Conservation (phyloP, 2,329 filamentous ascomycete species). For the Colletotrichum liaoningense region DNA sequence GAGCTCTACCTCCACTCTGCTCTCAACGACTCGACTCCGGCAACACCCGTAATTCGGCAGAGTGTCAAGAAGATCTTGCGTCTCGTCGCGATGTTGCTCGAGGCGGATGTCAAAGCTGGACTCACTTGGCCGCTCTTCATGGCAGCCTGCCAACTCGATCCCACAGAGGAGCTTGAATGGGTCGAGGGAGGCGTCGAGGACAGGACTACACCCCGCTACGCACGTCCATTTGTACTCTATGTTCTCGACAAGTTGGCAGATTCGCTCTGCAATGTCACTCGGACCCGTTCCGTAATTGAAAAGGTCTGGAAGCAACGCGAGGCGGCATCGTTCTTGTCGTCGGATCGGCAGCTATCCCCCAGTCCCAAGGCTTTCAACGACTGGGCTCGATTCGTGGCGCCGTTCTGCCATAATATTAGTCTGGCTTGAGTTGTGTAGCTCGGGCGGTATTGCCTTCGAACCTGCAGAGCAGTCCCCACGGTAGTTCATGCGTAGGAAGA, state of each 20-base stretch:
- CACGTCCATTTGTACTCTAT: slow-evolving; percentile 50
- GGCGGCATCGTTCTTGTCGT: slow-evolving; percentile 17
- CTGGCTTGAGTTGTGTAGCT: slow-evolving; percentile 43
- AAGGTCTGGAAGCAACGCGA: slow-evolving; percentile 56
- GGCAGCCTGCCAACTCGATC: slow-evolving; percentile 53
- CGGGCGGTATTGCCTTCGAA: not conserved
- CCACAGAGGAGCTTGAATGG: slow-evolving; percentile 48
- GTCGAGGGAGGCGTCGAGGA: slow-evolving; percentile 34
- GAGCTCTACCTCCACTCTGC: slow-evolving; percentile 55
- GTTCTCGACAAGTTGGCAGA: slow-evolving; percentile 50
- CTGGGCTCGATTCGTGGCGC: slow-evolving; percentile 54
- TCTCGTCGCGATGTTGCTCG: slow-evolving; percentile 47
- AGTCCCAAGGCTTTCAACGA: slow-evolving; percentile 46
- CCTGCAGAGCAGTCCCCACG: not conserved
- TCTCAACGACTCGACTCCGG: slow-evolving; percentile 51
- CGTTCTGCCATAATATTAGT: slow-evolving; percentile 53
- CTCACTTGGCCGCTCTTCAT: slow-evolving; percentile 56
- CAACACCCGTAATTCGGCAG: slow-evolving; percentile 41
- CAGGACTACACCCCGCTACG: slow-evolving; percentile 39
- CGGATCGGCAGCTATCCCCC: slow-evolving; percentile 28
- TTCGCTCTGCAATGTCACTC: slow-evolving; percentile 52
- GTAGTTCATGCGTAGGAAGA: not conserved
- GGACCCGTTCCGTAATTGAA: slow-evolving; percentile 55
- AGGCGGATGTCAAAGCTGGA: slow-evolving; percentile 45
- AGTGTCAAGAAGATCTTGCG: slow-evolving; percentile 47